Base-by-base conservation (phyloP, 2,329 filamentous ascomycete genomes). In the Paraphaeosphaeria minitans region DNA sequence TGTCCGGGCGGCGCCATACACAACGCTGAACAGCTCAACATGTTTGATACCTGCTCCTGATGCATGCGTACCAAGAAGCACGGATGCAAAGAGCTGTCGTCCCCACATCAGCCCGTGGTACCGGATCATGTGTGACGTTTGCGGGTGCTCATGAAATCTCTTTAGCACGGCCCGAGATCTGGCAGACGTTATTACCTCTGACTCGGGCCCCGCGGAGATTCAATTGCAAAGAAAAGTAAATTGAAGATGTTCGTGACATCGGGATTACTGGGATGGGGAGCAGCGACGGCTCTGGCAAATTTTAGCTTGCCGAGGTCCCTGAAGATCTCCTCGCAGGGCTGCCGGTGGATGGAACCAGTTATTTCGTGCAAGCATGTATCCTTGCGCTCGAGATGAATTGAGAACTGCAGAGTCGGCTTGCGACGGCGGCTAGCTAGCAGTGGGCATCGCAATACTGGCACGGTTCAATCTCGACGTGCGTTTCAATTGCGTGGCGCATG, bases 121-220 rank as follows among this genome's bases (percentile, higher is more conserved):
- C 5, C 42, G 37, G 52, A 58, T 45, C 45, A 31, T 41, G 64
- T 62, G 57, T 62, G 57, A 61, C 61, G 53, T 55, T 39, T 52
- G 49, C 56, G 52, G 29, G 57, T 60, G 53, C 59, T 62, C 60
- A 49, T 61, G 51, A 60, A 63, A 59, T 49, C 53, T 61, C 56
- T 58, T 35, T 45, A 51, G 52, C 49, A 51, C 49, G 49, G 33
- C 49, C 60, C 56, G 42, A 47, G 35, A 60, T 49, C 33, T 37
- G 33, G 22, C 49, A 52, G 31, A 29, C 53, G 22, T 43, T 35
- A 22, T 54, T 19, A 27, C 45, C 27, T 29, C 45, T 39, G 45
- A 39, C 33, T 51, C 47, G 54, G 29, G 27, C 14, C 27, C 42
- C 14, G 24, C 14, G 50, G 39, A 46, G 22, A 14, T 24, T 43